Conservation (phyloP, 108 stramenopile species). For the Conticribra guillardii region DNA sequence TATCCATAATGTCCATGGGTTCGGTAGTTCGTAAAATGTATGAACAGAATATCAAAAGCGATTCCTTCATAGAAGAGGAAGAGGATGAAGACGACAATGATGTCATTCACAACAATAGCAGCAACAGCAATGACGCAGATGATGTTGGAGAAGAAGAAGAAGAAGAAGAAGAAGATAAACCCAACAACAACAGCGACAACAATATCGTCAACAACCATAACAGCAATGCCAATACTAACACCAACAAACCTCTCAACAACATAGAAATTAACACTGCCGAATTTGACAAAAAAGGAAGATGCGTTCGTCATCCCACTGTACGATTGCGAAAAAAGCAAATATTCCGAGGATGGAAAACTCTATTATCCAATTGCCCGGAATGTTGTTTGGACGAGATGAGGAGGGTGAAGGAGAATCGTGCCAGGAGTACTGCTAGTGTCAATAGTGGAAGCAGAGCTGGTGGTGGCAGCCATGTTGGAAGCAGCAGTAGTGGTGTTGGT, state of each 20-base stretch:
- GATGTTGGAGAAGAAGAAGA: conserved; percentile 18
- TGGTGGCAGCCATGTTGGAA: conserved; percentile 7
- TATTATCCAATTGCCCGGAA: conserved; percentile 43
- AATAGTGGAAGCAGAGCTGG: background rate
- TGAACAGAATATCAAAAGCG: background rate
- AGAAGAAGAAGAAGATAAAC: background rate
- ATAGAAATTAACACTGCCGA: conserved; percentile 25
- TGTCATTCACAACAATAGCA: background rate
- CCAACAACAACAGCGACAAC: conserved; percentile 5
- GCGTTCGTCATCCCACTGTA: conserved; percentile 34
- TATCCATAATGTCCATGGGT: conserved; percentile 35
- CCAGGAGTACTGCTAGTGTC: conserved; percentile 4
- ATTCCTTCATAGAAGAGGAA: background rate
- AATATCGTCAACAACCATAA: background rate
- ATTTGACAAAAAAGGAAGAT: conserved; percentile 38
- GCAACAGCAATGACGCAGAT: background rate
- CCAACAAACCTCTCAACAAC: background rate
- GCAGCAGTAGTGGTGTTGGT: background rate
- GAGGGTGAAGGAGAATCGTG: conserved; percentile 23
- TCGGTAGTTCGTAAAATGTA: conserved; percentile 25
- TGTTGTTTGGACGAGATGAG: conserved; percentile 49
- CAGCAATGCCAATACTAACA: too few relatives aligned
- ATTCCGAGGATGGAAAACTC: conserved; percentile 23
- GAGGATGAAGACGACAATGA: conserved; percentile 18
- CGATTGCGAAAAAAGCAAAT: conserved; percentile 37